A percentile compares a stretch with the other conserved stretches of the same genome.
Evolutionary conservation across 2,329 filamentous ascomycete species (phyloP).

Genomic region (Arthrinium puccinioides): DNA sequence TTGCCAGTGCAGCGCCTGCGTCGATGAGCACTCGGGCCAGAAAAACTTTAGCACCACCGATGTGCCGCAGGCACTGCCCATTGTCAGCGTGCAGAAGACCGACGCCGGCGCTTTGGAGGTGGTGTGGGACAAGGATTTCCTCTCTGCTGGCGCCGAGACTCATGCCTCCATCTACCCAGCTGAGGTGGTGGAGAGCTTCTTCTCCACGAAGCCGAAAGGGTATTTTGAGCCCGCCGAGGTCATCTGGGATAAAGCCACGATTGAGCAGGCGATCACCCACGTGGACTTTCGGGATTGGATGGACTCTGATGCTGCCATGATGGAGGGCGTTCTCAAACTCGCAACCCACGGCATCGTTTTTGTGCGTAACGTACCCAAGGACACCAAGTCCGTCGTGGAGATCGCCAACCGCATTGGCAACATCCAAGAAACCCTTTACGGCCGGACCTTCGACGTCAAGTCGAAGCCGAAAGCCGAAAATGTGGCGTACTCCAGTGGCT

Average conservation of each 20-base stretch:
- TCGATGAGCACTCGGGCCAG: slow-evolving; percentile 52
- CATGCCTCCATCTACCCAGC: slow-evolving; percentile 26
- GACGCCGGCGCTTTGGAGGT: slow-evolving; percentile 44
- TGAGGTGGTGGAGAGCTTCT: slow-evolving; percentile 19
- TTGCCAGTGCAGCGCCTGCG: slow-evolving; percentile 49
- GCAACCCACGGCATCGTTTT: slow-evolving; percentile 67
- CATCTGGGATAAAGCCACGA: slow-evolving; percentile 36
- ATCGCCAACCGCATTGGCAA: slow-evolving; percentile 70
- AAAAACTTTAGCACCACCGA: slow-evolving; percentile 60
- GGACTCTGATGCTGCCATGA: slow-evolving; percentile 47
- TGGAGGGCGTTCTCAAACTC: slow-evolving; percentile 55
- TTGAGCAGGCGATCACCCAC: slow-evolving; percentile 39
- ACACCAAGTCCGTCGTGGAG: slow-evolving; percentile 55
- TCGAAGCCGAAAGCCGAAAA: slow-evolving; percentile 81
- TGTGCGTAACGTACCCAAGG: slow-evolving; percentile 64
- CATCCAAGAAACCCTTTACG: slow-evolving; percentile 85
- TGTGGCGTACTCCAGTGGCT: slow-evolving; percentile 79
- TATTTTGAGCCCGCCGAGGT: background rate
- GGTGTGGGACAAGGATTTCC: slow-evolving; percentile 48
- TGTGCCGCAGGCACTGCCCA: slow-evolving; percentile 38
- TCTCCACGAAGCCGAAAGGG: slow-evolving; percentile 21
- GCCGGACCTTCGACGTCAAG: slow-evolving; percentile 81
- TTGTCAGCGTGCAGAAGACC: slow-evolving; percentile 24
- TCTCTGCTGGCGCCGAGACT: slow-evolving; percentile 13
- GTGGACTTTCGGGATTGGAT: slow-evolving; percentile 70